phyloP scores from a whole-genome alignment of 768 basidiomycete species.

The Lentinula sp. region DNA sequence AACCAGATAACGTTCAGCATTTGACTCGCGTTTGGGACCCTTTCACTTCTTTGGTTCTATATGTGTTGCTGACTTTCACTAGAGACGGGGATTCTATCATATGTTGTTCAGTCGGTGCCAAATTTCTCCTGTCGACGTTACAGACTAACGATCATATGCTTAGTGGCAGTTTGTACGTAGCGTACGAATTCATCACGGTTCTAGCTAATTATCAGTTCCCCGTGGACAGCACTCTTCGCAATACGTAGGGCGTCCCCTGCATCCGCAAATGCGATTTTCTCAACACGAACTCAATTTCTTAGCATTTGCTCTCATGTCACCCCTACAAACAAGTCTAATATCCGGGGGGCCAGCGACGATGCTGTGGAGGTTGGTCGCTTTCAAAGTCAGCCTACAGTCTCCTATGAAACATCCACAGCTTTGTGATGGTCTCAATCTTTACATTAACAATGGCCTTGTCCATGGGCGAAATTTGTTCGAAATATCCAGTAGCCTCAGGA shows the following conservation, averaged over 20 bases:
- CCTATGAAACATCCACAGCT: conserved; percentile 17
- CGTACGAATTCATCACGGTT: neutral
- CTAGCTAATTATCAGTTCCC: neutral
- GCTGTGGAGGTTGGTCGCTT: conserved; percentile 32
- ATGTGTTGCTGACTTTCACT: neutral
- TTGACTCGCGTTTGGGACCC: neutral
- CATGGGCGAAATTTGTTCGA: conserved; percentile 52
- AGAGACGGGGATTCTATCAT: conserved; percentile 48
- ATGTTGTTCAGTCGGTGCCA: conserved; percentile 44
- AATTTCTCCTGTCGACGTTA: neutral
- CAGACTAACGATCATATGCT: neutral
- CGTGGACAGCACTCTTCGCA: conserved; percentile 48
- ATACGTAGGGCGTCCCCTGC: conserved; percentile 38
- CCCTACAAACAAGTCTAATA: conserved; percentile 48
- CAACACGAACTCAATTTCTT: neutral
- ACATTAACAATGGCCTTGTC: conserved; percentile 46
- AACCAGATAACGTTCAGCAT: neutral
- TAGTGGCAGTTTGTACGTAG: neutral
- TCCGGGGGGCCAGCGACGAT: conserved; percentile 52
- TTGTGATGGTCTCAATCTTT: conserved; percentile 43
- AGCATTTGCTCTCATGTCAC: conserved; percentile 54
- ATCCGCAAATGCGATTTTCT: neutral
- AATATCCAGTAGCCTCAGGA: conserved; percentile 57
- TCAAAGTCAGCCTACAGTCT: neutral
- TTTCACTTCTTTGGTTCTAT: neutral